A percentile compares a stretch with the other conserved stretches of the same genome.
These are phyloP conservation scores for Malus hybrid DNA, from an alignment of 331 rosid species.

Conservation along the genomic window DNA sequence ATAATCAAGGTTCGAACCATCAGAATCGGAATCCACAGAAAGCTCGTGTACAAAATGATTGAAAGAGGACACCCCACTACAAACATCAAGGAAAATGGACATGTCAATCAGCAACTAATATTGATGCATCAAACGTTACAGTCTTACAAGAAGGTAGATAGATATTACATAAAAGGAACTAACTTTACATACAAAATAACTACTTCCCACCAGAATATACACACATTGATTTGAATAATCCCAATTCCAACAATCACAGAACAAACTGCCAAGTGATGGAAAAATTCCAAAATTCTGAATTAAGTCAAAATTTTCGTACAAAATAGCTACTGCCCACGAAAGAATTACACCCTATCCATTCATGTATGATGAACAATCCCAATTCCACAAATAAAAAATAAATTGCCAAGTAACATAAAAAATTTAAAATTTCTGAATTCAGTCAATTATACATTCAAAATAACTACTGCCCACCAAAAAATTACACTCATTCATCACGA, in stretches of 20 bases:
- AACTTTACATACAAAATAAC: not conserved
- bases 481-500: not conserved
- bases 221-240: not conserved
- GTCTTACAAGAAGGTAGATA: not conserved
- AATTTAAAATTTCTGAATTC: not conserved
- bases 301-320: not conserved
- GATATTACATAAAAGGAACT: not conserved
- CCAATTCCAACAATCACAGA: not conserved
- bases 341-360: not conserved
- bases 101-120: not conserved
- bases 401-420: not conserved
- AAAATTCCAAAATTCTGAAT: not conserved
- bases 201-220: not conserved
- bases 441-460: not conserved
- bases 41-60: conserved; percentile 76
- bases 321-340: not conserved
- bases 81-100: conserved; percentile 10
- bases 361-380: not conserved
- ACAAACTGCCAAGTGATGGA: not conserved
- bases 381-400: not conserved
- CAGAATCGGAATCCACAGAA: conserved; percentile 73
- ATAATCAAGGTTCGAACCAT: conserved; percentile 45
- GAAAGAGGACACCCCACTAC: conserved; percentile 91
- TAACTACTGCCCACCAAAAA: not conserved
- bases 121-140: not conserved